phyloP scores from a whole-genome alignment of 208 protist genomes.

The Trypanosoma brucei region DNA sequence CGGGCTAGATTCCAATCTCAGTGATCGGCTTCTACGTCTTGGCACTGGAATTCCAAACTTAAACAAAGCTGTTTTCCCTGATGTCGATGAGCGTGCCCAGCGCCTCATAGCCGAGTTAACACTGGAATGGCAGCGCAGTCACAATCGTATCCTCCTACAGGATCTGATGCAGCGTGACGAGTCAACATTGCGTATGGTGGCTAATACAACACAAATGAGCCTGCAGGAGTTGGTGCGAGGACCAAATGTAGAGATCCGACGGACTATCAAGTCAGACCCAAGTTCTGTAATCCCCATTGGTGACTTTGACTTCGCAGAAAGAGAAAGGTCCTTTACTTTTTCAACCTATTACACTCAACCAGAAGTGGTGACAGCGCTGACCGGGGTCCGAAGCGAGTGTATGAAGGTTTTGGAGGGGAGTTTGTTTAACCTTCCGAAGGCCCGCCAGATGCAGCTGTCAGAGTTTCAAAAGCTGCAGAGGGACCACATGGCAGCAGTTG shows the following conservation, averaged over 20 bases:
- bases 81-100: constrained; percentile 66
- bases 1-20: constrained; percentile 54
- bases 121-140: constrained; percentile 86
- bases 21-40: constrained; percentile 58
- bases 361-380: constrained; percentile 88
- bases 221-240: constrained; percentile 78
- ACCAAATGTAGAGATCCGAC: constrained; percentile 71
- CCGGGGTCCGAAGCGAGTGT: constrained; percentile 83
- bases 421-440: constrained; percentile 87
- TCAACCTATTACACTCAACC: constrained; percentile 93
- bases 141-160: constrained; percentile 90
- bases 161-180: constrained; percentile 76
- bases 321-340: constrained; percentile 85
- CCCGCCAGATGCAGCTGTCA: constrained; percentile 86
- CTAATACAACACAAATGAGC: constrained; percentile 73
- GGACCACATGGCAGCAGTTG: constrained; percentile 64
- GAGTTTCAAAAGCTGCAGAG: constrained; percentile 81
- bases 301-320: constrained; percentile 69
- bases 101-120: constrained; percentile 81
- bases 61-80: constrained; percentile 56
- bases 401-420: constrained; percentile 85
- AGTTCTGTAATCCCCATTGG: constrained; percentile 61
- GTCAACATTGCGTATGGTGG: constrained; percentile 77
- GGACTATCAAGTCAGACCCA: constrained; percentile 53
- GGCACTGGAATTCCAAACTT: constrained; percentile 86